These are phyloP conservation scores for Paracoccidioides brasiliensis DNA, from an alignment of 2,329 filamentous ascomycete species.

Conservation along the genomic window DNA sequence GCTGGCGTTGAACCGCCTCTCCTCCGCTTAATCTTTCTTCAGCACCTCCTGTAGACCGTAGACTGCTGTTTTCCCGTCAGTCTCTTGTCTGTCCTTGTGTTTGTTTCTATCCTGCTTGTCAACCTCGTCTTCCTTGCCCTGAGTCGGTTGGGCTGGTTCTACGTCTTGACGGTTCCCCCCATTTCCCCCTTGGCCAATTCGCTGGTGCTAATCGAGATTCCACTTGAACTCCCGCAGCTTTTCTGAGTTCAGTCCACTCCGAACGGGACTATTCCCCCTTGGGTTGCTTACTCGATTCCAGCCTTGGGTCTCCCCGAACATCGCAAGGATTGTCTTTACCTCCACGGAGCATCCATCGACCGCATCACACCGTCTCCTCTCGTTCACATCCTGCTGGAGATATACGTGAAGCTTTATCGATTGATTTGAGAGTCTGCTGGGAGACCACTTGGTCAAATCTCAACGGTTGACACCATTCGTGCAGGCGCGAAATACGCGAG, in stretches of 20 bases:
- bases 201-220: not conserved
- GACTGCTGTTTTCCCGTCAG: not conserved
- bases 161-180: not conserved
- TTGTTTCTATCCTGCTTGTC: not conserved
- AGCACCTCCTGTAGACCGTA: too few species aligned
- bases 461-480: not conserved
- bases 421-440: not conserved
- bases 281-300: not conserved
- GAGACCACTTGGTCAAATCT: not conserved
- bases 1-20: not conserved
- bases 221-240: not conserved
- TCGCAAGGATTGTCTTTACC: not conserved
- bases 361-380: not conserved
- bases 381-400: not conserved
- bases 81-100: not conserved
- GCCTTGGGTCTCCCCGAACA: not conserved
- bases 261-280: not conserved
- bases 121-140: not conserved
- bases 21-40: not conserved
- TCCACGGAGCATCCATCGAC: not conserved
- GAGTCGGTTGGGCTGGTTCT: slow-evolving; percentile 1
- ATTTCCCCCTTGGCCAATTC: not conserved
- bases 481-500: not conserved
- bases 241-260: not conserved
- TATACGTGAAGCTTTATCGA: not conserved